Percentiles rank a stretch among this genome's conserved stretches.
These are phyloP conservation scores for Dispira simplex DNA, from an alignment of 192 early-diverging fungal genomes.

Conservation along the genomic window DNA sequence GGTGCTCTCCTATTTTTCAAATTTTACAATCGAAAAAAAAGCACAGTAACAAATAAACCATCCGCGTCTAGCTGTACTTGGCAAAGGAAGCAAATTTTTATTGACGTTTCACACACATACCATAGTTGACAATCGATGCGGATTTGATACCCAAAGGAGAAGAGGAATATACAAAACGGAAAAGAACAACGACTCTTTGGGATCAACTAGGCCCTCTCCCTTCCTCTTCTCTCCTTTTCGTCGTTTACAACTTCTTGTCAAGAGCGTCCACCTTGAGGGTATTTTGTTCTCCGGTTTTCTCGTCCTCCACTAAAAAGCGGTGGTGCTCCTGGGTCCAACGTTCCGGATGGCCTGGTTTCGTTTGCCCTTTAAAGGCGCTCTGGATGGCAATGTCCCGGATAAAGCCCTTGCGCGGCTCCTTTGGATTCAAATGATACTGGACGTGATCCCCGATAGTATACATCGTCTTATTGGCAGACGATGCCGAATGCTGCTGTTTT, in stretches of 20 bases:
- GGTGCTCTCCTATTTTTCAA: no score
- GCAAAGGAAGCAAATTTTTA: no score
- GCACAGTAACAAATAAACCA: no score
- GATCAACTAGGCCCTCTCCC: no score
- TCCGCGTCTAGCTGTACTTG: no score
- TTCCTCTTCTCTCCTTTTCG: neutral
- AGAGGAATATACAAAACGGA: no score
- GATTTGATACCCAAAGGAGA: no score
- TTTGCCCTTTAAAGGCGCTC: conserved; percentile 9
- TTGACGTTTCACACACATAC: no score
- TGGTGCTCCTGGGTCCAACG: conserved; percentile 11
- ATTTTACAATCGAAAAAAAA: no score
- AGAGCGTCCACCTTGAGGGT: conserved; percentile 2
- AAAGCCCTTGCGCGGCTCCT: neutral
- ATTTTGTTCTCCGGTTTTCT: neutral
- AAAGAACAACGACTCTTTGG: no score
- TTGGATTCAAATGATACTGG: neutral
- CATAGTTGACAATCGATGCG: no score
- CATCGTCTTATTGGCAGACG: neutral
- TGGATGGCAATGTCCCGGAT: conserved; percentile 9
- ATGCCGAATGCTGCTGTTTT: no score
- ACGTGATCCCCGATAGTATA: neutral
- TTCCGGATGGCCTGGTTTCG: conserved; percentile 9
- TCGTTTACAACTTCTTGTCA: conserved; percentile 9
- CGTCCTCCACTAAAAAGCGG: conserved; percentile 8